Conservation (phyloP, 495 filamentous ascomycete species). For the Margaritispora aquatica region DNA sequence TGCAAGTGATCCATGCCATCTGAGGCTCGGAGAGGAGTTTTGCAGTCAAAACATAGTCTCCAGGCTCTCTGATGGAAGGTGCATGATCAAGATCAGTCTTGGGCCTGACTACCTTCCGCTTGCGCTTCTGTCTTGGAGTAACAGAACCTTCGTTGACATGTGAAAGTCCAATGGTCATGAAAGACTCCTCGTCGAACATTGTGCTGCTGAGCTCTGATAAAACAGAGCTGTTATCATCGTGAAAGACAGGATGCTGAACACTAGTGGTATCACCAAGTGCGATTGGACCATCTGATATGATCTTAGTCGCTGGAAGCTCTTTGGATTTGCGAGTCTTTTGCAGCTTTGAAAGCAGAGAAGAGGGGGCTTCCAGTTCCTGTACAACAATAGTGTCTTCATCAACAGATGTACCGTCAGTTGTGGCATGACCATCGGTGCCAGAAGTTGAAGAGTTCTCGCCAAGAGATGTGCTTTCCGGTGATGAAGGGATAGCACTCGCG, state of each 20-base stretch:
- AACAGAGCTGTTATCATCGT: constrained; percentile 10
- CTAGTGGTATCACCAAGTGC: constrained; percentile 12
- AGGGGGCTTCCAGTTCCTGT: neutral
- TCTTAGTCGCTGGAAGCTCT: constrained; percentile 1
- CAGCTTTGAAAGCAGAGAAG: constrained; percentile 4
- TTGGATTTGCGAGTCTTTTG: constrained; percentile 2
- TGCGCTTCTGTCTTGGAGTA: constrained; percentile 8
- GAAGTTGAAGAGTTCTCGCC: constrained; percentile 10
- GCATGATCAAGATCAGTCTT: constrained; percentile 21
- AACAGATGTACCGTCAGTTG: constrained; percentile 24
- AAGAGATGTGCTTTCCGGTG: constrained; percentile 3
- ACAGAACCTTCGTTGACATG: neutral
- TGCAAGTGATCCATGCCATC: constrained; percentile 81
- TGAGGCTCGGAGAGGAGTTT: constrained; percentile 65
- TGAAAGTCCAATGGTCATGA: neutral
- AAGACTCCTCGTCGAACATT: constrained; percentile 1
- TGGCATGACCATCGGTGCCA: constrained; percentile 5
- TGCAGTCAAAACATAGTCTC: constrained; percentile 73
- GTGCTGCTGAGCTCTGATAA: constrained; percentile 12
- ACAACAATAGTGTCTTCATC: constrained; percentile 23
- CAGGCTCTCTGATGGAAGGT: constrained; percentile 48
- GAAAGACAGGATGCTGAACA: constrained; percentile 13
- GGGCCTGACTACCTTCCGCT: constrained; percentile 4
- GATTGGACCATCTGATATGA: constrained; percentile 6
- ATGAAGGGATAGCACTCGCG: constrained; percentile 2